These are phyloP conservation scores for Axilococcus clingmanii DNA, from an alignment of 139 green algal species.

Conservation along the genomic window DNA sequence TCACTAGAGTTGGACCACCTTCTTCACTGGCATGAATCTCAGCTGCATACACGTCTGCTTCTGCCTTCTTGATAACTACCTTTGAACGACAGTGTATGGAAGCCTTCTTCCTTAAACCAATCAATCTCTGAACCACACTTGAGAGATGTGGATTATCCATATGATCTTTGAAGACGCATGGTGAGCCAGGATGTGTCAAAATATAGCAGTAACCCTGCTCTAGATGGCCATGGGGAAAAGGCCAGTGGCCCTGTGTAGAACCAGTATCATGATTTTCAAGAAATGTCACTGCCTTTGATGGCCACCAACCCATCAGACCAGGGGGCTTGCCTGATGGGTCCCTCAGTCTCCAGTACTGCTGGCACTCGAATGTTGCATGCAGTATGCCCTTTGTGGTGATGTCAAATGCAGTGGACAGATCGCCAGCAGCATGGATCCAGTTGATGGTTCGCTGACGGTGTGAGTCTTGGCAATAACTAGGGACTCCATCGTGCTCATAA, in stretches of 20 bases:
- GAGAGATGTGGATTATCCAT: slow-evolving; percentile 70
- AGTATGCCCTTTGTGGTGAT: slow-evolving; percentile 96
- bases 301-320: slow-evolving; percentile 87
- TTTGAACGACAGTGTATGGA: slow-evolving; percentile 56
- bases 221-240: slow-evolving; percentile 55
- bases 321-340: slow-evolving; percentile 61
- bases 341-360: slow-evolving; percentile 93
- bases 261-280: slow-evolving; percentile 95
- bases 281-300: slow-evolving; percentile 87
- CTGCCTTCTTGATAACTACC: slow-evolving; percentile 53
- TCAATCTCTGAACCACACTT: slow-evolving; percentile 61
- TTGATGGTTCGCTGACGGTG: slow-evolving; percentile 84
- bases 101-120: slow-evolving; percentile 29
- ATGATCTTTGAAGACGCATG: slow-evolving; percentile 75
- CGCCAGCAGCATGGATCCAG: slow-evolving; percentile 84
- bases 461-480: slow-evolving; percentile 88
- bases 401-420: slow-evolving; percentile 86
- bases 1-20: slow-evolving; percentile 51
- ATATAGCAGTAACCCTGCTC: slow-evolving; percentile 87
- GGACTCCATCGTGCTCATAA: slow-evolving; percentile 81
- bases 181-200: slow-evolving; percentile 83
- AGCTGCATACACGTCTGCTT: slow-evolving; percentile 64
- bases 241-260: slow-evolving; percentile 61
- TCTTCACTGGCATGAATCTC: slow-evolving; percentile 76
- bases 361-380: slow-evolving; percentile 48